Base-by-base conservation (phyloP, 768 basidiomycete genomes). In the Tricholoma furcatifolium region DNA sequence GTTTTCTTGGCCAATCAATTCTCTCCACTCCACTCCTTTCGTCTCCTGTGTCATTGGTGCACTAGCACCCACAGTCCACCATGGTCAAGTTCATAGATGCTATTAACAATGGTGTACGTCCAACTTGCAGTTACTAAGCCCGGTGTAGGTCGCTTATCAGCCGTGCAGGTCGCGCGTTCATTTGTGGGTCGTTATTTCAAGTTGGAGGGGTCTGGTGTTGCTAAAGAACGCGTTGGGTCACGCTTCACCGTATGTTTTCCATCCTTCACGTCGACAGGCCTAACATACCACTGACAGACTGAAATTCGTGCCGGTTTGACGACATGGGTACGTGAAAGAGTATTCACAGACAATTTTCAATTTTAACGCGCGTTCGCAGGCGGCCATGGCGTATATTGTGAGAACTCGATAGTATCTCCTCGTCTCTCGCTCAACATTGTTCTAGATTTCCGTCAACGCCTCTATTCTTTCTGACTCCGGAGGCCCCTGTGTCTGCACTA, bases 341-440 rank as follows among this genome's bases (percentile, higher is more conserved):
- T 17, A 39, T 21, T 3, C 7, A 23, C 8, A 14, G 31, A 17
- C 14, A 30, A 24, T 1, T 44, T 23, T 35, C 40, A 6, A 49
- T 47, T 40, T 53, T 53, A 14, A 52, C 24, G 56, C 60, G 47
- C 17, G 15, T 40, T 12, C 34, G 30, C 55, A 88, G 80, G 87
- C 86, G 4, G 84, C 87, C 30, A 92, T 91, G 90, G 85, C 89
- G 17, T 91, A 92, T 70, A 91, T 91, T 54, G 87, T 87, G 53
- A 60, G 83, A 62, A 50, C 39, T 49, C 51, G 27, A 5, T 45
- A 31, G 27, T 10, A 34, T 43, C 17, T 14, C 41, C 6, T 15
- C 31, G 15, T 6, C 24, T 18, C 0, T 10, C 35, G 50, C 50
- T 42, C 56, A 47, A 46, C 12, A 24, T 30, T 18, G 31, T 23